These are phyloP conservation scores for Malus hybrid DNA, from an alignment of 331 rosid genomes.

Conservation along the genomic window DNA sequence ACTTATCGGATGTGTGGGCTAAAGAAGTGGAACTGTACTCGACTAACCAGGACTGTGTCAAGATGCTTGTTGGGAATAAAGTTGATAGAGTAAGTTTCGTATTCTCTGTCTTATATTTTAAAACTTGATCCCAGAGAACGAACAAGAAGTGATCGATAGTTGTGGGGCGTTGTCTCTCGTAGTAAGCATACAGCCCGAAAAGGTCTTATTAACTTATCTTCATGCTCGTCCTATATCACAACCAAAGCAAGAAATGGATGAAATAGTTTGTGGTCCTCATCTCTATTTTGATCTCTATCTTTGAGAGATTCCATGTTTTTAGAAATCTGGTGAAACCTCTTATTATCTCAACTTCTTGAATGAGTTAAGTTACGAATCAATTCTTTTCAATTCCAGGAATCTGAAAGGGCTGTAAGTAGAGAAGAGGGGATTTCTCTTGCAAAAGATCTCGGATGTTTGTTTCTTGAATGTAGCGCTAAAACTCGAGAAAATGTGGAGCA, in stretches of 20 bases:
- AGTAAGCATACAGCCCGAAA: too few relatives aligned
- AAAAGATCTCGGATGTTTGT: constrained; percentile 71
- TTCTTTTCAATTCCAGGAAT: constrained; percentile 44
- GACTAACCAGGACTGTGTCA: constrained; percentile 74
- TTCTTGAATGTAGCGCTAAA: constrained; percentile 91
- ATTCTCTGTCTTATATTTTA: neutral
- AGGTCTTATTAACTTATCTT: too few relatives aligned
- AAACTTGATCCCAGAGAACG: too few relatives aligned
- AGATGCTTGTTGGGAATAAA: constrained; percentile 93
- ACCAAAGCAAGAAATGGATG: too few relatives aligned
- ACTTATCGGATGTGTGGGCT: constrained; percentile 82
- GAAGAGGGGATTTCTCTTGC: constrained; percentile 91
- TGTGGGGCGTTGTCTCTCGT: too few relatives aligned
- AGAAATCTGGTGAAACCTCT: neutral
- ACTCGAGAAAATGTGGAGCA: constrained; percentile 87
- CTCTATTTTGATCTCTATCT: neutral
- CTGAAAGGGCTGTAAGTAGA: constrained; percentile 80
- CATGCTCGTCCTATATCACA: too few relatives aligned
- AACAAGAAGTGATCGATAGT: too few relatives aligned
- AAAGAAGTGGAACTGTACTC: constrained; percentile 84
- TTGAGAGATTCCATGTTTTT: neutral
- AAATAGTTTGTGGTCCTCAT: too few relatives aligned
- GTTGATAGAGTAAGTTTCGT: constrained; percentile 72
- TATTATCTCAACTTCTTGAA: neutral
- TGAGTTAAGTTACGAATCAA: neutral